Base-by-base conservation (phyloP, 495 filamentous ascomycete species). In the Neurospora sp. region DNA sequence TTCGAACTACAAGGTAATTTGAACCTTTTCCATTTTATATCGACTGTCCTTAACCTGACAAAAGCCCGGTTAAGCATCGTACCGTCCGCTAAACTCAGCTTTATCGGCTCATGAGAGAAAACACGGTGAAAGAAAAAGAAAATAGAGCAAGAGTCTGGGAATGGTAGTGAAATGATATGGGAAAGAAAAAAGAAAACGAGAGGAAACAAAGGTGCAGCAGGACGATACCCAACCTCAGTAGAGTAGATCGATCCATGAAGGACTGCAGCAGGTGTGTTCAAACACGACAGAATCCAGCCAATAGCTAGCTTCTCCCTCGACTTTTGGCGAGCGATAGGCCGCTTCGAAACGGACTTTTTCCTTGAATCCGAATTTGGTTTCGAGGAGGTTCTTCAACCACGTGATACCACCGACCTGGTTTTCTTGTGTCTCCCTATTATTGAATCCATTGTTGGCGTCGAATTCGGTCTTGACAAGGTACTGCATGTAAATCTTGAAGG, bases 221-320 rank as follows among this genome's bases (percentile, higher is more conserved):
- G 27, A 16, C 53, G 12, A 27, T 18, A 14, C 6, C 20, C 53
- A 53, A 14, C 22, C 27, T 66, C 31, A 66, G 53, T 66, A 66
- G 53, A 66, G 53, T 18, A 8, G 27, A 66, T 66, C 22, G 53
- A 66, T 37, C 53, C 31, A 37, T 66, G 53, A 66, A 66, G 27
- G 53, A 37, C 53, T 66, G 53, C 53, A 66, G 72, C 78, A 80
- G n/a, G 66, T 70, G 42, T 79, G 74, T 74, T 79, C 79, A 70
- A 77, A 79, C 8, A 77, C 41, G 6, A 80, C 75, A 73, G 71
- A 59, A 66, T 80, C 79, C 8, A 79, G 69, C 79, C 79, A 80
- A 38, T 16, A 39, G n/a, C 68, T 44, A 9, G 53, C 40, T 9
- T 5, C 4, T 7, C 73, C 73, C 42, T 69, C 20, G 4, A 6